Base-by-base conservation (phyloP, 768 basidiomycete species). In the Leccinellum albellum region DNA sequence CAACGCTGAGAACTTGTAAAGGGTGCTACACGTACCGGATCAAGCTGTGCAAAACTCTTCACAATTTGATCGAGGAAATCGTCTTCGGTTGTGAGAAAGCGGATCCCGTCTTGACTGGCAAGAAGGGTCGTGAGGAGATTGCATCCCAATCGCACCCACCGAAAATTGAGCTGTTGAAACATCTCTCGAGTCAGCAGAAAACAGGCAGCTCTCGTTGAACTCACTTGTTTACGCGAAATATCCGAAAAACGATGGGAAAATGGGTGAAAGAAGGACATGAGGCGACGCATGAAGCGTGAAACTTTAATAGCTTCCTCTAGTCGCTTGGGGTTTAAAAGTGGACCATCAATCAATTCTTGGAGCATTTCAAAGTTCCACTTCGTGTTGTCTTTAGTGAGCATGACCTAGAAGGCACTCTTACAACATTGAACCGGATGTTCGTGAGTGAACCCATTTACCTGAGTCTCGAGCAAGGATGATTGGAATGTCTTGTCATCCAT, bases 401-500 rank as follows among this genome's bases (percentile, higher is more conserved):
- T 88, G 13, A 96, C 89, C 90, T 92, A 61, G 54, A 28, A 62
- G 48, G 26, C 32, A 46, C 8, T n/a, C 20, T 48, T 33, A 45
- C 21, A 53, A 57, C 33, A 24, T 6, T 26, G 54, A 42, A 31
- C 14, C 17, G 35, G 15, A 40, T 21, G 56, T 44, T 21, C 21
- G 26, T 57, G 45, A 14, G 14, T 23, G 28, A 55, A 53, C 1
- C 13, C 13, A 69, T 69, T 58, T 52, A 93, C 93, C 73, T 94
- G 91, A 2, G 93, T 92, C 64, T 97, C 94, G 21, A 94, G 78
- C 50, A 99, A 76, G 40, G 79, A 82, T 4, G 86, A 78, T 66
- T 95, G 92, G 73, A 98, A 99, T 4, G 88, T 83, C 69, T 81
- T 87, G 71, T 98, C 97, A 69, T 99, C 97, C 84, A 98, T 91